Base-by-base conservation (phyloP, 1,284 basidiomycete genomes). In the Tilletia horrida region DNA sequence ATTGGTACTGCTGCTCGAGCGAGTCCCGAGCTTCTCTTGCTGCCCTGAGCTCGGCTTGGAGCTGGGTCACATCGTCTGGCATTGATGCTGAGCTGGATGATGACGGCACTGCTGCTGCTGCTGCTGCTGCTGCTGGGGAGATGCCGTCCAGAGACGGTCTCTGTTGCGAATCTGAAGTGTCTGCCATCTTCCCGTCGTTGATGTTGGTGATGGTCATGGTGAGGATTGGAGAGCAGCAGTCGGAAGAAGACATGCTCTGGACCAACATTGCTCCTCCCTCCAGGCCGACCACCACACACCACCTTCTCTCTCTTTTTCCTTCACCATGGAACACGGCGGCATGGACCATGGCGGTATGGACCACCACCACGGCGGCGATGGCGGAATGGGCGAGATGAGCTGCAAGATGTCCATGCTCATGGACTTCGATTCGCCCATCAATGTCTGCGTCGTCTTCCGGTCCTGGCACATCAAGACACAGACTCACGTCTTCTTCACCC, bases 1-100 rank as follows among this genome's bases (percentile, higher is more conserved):
- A 89, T 65, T 88, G 88, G 83, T 98, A 96, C 81, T 97, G 93
- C 23, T 88, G 84, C 23, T 90, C 89, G 52, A 93, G 86, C 6
- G 86, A 84, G 69, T 96, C 93, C 82, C 92, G 93, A 84, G 97
- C 94, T 71, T 89, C 87, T 11, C 71, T 71, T 0, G 71, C 70
- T 0, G 70, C 66, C 4, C 29, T 25, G 2, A 80, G 72, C 63
- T 78, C 76, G 29, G 14, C 14, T 2, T 59, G 55, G 27, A 59
- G 55, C 55, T 59, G 55, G 55, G 27, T 29, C 27, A 59, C 55
- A 35, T 59, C 31, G 27, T 25, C 35, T 25, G 55, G 29, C 55
- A 40, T 59, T 16, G 21, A 11, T 25, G 47, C 47, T 48, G 47
- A n/a, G n/a, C 23, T 48, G 11, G n/a, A n/a, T n/a, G 18, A n/a